phyloP scores from a whole-genome alignment of 768 basidiomycete species.

The Boletellus sp. region DNA sequence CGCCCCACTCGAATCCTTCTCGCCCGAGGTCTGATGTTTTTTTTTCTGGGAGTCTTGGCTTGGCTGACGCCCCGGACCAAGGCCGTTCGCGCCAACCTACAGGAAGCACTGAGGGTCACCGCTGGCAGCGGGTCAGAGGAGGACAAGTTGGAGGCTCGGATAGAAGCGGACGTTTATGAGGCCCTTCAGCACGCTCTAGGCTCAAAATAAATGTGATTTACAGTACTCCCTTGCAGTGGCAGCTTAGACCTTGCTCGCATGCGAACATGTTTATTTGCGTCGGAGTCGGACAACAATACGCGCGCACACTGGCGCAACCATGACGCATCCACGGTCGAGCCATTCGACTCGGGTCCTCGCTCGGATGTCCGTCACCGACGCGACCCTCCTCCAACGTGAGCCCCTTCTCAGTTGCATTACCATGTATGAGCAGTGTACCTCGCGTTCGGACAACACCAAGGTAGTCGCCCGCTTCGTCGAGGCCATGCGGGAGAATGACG shows the following conservation, averaged over 20 bases:
- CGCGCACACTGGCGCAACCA: no score
- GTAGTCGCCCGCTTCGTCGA: conserved; percentile 7
- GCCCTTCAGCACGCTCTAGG: conserved; percentile 82
- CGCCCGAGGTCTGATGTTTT: conserved; percentile 64
- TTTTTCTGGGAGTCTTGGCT: not conserved
- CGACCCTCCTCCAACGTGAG: conserved; percentile 20
- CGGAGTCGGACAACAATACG: no score
- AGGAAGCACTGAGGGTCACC: conserved; percentile 81
- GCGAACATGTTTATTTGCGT: no score
- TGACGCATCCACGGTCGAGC: no score
- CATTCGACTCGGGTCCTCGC: no score
- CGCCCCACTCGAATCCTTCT: conserved; percentile 87
- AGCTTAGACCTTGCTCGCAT: conserved; percentile 11
- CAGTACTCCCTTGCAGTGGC: conserved; percentile 1
- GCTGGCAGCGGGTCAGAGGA: conserved; percentile 84
- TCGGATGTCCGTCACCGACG: conserved; percentile 18
- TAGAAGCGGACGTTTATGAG: conserved; percentile 97
- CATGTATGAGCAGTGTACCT: not conserved
- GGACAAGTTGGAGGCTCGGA: conserved; percentile 88
- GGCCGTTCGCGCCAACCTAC: conserved; percentile 87
- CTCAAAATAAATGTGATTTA: conserved; percentile 36
- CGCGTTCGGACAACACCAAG: not conserved
- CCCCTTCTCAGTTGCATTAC: conserved; percentile 11
- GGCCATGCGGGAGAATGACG: conserved; percentile 5
- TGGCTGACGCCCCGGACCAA: conserved; percentile 32